phyloP scores from a whole-genome alignment of 176 grass and related monocot species.

The Carex myosuroides region DNA sequence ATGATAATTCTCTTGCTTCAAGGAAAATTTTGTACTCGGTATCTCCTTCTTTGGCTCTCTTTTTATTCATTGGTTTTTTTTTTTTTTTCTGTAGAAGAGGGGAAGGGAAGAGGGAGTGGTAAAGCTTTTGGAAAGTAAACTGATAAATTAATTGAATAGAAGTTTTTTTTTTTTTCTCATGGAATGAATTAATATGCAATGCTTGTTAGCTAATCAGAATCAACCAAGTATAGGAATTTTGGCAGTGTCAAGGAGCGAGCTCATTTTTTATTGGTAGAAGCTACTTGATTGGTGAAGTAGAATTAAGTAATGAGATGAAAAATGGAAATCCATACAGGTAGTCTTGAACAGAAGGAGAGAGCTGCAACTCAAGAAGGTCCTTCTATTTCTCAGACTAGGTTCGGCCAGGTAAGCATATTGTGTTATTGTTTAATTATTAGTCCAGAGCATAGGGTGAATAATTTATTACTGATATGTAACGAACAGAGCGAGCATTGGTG shows the following conservation, averaged over 20 bases:
- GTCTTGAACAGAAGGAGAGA: constrained; percentile 36
- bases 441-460: background rate
- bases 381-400: constrained; percentile 31
- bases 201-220: background rate
- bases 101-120: background rate
- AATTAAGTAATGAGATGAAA: background rate
- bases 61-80: background rate
- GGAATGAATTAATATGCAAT: background rate
- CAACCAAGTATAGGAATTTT: background rate
- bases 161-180: background rate
- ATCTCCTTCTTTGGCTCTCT: background rate
- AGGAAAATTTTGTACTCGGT: constrained; percentile 32
- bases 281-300: background rate
- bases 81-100: constrained; percentile 5
- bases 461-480: constrained; percentile 7
- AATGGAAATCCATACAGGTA: constrained; percentile 11
- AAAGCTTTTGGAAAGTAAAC: background rate
- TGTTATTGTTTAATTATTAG: background rate
- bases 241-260: background rate
- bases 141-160: background rate
- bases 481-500: constrained; percentile 16
- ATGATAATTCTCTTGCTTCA: constrained; percentile 37
- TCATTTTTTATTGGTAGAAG: background rate
- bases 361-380: constrained; percentile 30
- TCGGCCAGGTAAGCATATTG: constrained; percentile 13